These are phyloP conservation scores for Flagelloscypha sp. DNA, from an alignment of 768 basidiomycete species.

Conservation along the genomic window DNA sequence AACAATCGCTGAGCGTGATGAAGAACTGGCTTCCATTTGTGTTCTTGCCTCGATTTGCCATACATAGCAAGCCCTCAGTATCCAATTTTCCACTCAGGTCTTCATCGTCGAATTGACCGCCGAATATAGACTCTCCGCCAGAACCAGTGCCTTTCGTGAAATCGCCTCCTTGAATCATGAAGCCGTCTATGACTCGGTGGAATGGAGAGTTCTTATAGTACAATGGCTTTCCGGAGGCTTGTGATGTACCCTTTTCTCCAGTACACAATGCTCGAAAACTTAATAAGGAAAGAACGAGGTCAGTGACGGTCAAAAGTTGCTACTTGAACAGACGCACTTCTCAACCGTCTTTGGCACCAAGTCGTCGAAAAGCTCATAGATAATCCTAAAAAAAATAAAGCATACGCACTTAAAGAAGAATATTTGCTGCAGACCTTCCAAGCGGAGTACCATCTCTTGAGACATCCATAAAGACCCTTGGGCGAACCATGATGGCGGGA, in stretches of 20 bases:
- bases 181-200: conserved; percentile 70
- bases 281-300: conserved; percentile 3
- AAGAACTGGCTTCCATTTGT: conserved; percentile 89
- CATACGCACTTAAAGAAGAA: conserved; percentile 4
- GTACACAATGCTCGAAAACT: conserved; percentile 86
- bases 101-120: conserved; percentile 69
- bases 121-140: conserved; percentile 80
- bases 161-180: conserved; percentile 82
- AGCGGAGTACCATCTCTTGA: conserved; percentile 36
- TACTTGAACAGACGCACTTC: conserved; percentile 44
- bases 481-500: conserved; percentile 40
- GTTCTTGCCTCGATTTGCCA: conserved; percentile 82
- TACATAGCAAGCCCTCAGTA: conserved; percentile 69
- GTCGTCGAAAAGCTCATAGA: conserved; percentile 73
- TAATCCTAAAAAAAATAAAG: conserved; percentile 34
- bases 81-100: conserved; percentile 58
- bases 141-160: conserved; percentile 74
- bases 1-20: conserved; percentile 67
- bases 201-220: conserved; percentile 77
- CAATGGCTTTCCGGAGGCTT: conserved; percentile 54
- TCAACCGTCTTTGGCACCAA: conserved; percentile 67
- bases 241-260: conserved; percentile 72
- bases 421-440: conserved; percentile 40
- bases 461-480: conserved; percentile 67
- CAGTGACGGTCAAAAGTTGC: conserved; percentile 5